Base-by-base conservation (phyloP, 495 filamentous ascomycete genomes). In the Penicillium parvum region DNA sequence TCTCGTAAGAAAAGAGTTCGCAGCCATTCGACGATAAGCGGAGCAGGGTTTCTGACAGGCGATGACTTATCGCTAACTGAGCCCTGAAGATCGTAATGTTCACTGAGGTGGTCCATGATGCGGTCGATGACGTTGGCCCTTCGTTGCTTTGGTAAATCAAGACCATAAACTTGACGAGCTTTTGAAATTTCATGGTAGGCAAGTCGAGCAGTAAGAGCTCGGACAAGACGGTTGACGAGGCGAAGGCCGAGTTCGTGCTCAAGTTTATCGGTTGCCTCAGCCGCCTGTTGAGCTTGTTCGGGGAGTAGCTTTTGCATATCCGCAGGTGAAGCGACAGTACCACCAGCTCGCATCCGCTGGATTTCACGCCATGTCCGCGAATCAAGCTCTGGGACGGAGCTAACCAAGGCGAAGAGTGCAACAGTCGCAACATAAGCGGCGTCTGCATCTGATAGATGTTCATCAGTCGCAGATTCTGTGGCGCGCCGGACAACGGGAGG, bases 11-110 rank as follows among this genome's bases (percentile, higher is more conserved):
- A 76, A 10, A 90, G 73, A 0, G 83, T 81, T 39, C 83, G 76
- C 14, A 89, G 76, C 86, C 85, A 91, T 55, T 90, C 86, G 6
- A 90, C 65, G n/a, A 89, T 78, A 53, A 60, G 76, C 49, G 59
- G 72, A 65, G 55, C 77, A 45, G 46, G 68, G 16, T 45, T 55
- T 10, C 68, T 52, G 3, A 66, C 63, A 26, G 37, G 11, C 3
- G 32, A 35, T 27, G 23, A 51, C 2, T 68, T 55, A 11, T 47
- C 23, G 69, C 50, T 37, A 49, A 65, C 32, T 66, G 52, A 6
- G 64, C 68, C 34, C 10, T 34, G 39, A 14, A 53, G 39, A 17
- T 33, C 42, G 20, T 65, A 48, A 20, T 71, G 60, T 12, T 69
- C 61, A 21, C 61, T 61, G 21, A 73, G 62, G 37, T 69, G 61